Evolutionary conservation across 148 eudicot species (phyloP), one percentile per base, ranked within the genome.

Genomic region (Camellia granthamiana): DNA sequence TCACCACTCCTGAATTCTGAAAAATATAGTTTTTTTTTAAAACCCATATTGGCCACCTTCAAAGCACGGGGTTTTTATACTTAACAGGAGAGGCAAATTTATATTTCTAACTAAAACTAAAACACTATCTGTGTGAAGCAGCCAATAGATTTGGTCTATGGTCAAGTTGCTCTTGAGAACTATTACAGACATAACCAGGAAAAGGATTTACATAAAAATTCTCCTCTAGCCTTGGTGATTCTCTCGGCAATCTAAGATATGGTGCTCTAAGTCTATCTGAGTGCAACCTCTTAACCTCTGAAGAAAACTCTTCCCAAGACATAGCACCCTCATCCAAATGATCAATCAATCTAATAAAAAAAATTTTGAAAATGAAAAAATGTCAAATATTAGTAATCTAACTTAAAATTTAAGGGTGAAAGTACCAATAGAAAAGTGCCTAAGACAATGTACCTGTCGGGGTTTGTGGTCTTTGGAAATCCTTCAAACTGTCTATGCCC

Each of bases 401-500:
- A 42, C 18, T 63, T 30, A 30, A 0, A 30, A 30, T 30, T 30
- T 30, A 30, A 30, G 0, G 38, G 38, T 18, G 67, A 63, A 5
- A 19, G 0, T 2, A 74, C 4, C 41, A 23, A 47, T 14, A 10
- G 6, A 74, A 49, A 43, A 42, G 59, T 6, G 54, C 44, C 7
- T 6, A 60, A 61, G 44, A 42, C 6, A 47, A 70, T 56, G 3
- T 67, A 93, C 97, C 86, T 90, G 83, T 93, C 90, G 10, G 97
- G 97, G 76, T 79, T 90, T 61, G 91, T 90, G 2, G 97, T 93
- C 76, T 87, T 90, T 51, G 82, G 72, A 62, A 91, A 93, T 10
- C 93, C 97, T 81, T 90, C 86, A 58, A 89, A 91, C 80, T 72
- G 80, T 68, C 95, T 52, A 59, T 93, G 97, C 60, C 95, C 97